Percentiles rank a stretch among this genome's conserved stretches.
These are phyloP conservation scores for Penicillium sp. DNA, from an alignment of 2,329 filamentous ascomycete species.

Conservation along the genomic window DNA sequence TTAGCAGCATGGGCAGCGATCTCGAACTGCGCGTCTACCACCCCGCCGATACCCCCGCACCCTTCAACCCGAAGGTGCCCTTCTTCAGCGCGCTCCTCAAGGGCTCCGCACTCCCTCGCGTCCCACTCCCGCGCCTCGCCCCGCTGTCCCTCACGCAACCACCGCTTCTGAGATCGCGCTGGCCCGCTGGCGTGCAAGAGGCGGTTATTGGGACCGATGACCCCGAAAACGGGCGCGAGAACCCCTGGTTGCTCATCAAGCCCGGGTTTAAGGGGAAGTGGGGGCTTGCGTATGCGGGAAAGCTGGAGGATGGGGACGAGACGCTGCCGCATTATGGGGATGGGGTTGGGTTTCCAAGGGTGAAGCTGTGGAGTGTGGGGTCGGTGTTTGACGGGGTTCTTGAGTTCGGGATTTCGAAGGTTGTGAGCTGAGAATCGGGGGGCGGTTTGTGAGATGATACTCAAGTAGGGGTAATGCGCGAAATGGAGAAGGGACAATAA, in stretches of 20 bases:
- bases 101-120: not conserved
- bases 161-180: not conserved
- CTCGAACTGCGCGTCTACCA: slow-evolving; percentile 1
- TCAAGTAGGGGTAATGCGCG: too few species aligned
- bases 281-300: slow-evolving; percentile 2
- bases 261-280: slow-evolving; percentile 4
- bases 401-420: slow-evolving; percentile 2
- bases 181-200: slow-evolving; percentile 1
- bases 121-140: not conserved
- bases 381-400: not conserved
- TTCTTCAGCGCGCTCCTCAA: slow-evolving; percentile 5
- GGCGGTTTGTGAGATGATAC: too few species aligned
- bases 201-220: slow-evolving; percentile 4
- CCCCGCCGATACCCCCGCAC: not conserved
- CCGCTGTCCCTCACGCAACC: slow-evolving; percentile 1
- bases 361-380: slow-evolving; percentile 6
- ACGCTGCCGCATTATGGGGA: slow-evolving; percentile 6
- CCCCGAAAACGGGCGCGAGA: slow-evolving; percentile 6
- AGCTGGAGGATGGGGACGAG: not conserved
- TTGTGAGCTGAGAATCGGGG: not conserved
- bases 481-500: too few species aligned
- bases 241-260: slow-evolving; percentile 1
- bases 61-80: not conserved
- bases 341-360: slow-evolving; percentile 9
- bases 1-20: not conserved